These are phyloP conservation scores for Solanum clarkiae DNA, from an alignment of 257 asterid species.

Conservation along the genomic window DNA sequence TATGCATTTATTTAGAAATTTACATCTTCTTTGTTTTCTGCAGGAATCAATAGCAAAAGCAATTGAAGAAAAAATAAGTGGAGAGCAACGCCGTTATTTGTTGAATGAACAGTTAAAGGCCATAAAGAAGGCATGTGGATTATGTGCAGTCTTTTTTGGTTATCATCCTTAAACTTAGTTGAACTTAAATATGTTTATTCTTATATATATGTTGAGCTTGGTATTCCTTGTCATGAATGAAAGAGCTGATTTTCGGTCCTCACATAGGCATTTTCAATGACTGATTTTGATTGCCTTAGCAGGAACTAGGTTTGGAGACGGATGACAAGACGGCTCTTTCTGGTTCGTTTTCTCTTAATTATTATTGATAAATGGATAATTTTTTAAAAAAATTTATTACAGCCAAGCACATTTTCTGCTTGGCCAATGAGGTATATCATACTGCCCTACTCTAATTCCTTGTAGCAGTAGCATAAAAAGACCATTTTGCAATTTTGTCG, in stretches of 20 bases:
- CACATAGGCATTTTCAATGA: not conserved
- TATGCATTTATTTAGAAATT: not conserved
- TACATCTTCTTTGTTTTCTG: slow-evolving; percentile 4
- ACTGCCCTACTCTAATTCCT: not conserved
- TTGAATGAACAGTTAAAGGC: slow-evolving; percentile 96
- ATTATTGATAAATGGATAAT: not conserved
- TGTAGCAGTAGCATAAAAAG: not conserved
- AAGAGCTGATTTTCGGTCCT: not conserved
- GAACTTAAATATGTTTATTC: not conserved
- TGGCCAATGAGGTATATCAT: not conserved
- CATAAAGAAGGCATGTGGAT: slow-evolving; percentile 66
- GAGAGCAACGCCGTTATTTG: slow-evolving; percentile 94
- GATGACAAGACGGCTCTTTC: slow-evolving; percentile 99
- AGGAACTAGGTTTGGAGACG: slow-evolving; percentile 96
- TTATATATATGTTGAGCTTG: not conserved
- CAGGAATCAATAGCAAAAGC: slow-evolving; percentile 98
- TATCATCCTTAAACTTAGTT: not conserved
- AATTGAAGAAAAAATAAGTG: slow-evolving; percentile 95
- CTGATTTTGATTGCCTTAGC: slow-evolving; percentile 8
- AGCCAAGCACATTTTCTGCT: not conserved
- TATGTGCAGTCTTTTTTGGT: not conserved
- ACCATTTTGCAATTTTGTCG: not conserved
- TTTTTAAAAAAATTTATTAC: not conserved
- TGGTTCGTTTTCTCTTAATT: slow-evolving; percentile 32
- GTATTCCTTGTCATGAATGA: not conserved